Evolutionary conservation across 495 filamentous ascomycete genomes (phyloP).

Genomic region (Podospora conica): DNA sequence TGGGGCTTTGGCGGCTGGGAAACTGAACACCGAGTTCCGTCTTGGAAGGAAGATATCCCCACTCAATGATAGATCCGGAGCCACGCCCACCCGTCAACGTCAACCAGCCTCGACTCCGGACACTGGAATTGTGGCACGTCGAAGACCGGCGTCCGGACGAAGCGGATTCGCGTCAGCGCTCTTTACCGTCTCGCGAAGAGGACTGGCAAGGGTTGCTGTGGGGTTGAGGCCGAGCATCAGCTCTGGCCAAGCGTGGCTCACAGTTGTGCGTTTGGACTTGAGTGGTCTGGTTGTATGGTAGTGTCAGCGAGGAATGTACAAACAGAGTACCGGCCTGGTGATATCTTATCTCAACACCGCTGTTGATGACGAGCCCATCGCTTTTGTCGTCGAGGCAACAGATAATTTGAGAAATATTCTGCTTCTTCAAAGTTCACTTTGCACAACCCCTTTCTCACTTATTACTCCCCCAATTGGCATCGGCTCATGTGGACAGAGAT

Average conservation of each 20-base stretch:
- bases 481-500: too few relatives aligned
- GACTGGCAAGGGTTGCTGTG: not conserved
- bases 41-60: not conserved
- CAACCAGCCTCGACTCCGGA: not conserved
- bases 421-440: not conserved
- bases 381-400: not conserved
- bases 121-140: not conserved
- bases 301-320: not conserved
- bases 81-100: not conserved
- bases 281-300: not conserved
- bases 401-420: not conserved
- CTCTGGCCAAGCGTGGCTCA: not conserved
- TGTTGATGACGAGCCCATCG: not conserved
- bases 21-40: constrained; percentile 12
- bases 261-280: not conserved
- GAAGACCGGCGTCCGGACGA: not conserved
- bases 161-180: not conserved
- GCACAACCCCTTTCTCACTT: not conserved
- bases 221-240: not conserved
- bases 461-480: too few relatives aligned
- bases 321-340: not conserved
- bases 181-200: not conserved
- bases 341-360: not conserved
- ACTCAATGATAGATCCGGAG: not conserved
- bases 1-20: constrained; percentile 52